phyloP scores from a whole-genome alignment of 495 filamentous ascomycete species.

The Copromyces sp. region DNA sequence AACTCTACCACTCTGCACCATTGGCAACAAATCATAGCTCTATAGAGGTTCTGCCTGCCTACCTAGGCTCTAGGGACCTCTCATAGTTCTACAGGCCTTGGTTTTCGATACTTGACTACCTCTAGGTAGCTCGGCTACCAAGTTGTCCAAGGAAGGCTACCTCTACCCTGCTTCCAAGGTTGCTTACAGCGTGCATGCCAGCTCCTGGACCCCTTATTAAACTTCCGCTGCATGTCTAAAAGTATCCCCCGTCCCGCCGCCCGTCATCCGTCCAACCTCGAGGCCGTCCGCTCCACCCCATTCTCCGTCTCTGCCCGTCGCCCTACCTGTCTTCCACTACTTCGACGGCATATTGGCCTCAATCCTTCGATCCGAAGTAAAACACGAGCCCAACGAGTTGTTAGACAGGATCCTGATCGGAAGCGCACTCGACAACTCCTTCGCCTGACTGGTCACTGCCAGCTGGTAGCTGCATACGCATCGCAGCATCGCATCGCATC shows the following conservation, averaged over 20 bases:
- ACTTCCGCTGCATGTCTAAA: background rate
- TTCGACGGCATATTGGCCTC: background rate
- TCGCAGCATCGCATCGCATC: background rate
- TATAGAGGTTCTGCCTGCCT: background rate
- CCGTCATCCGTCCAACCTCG: background rate
- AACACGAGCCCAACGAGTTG: background rate
- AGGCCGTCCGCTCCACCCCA: background rate
- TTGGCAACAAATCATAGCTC: background rate
- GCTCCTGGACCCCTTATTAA: background rate
- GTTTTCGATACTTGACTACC: background rate
- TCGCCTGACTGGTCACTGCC: background rate
- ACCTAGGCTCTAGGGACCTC: background rate
- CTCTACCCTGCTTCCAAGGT: too few species aligned
- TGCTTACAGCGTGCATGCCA: background rate
- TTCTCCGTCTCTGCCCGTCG: background rate
- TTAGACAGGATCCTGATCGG: background rate
- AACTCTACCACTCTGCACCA: background rate
- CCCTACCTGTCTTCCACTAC: background rate
- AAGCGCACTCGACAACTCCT: background rate
- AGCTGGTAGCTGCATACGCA: background rate
- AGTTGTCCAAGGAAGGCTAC: background rate
- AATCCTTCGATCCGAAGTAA: background rate
- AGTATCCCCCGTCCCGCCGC: background rate
- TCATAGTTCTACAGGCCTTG: background rate
- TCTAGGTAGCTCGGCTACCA: background rate